Base-by-base conservation (phyloP, 257 asterid species). In the Solanum virginianum region DNA sequence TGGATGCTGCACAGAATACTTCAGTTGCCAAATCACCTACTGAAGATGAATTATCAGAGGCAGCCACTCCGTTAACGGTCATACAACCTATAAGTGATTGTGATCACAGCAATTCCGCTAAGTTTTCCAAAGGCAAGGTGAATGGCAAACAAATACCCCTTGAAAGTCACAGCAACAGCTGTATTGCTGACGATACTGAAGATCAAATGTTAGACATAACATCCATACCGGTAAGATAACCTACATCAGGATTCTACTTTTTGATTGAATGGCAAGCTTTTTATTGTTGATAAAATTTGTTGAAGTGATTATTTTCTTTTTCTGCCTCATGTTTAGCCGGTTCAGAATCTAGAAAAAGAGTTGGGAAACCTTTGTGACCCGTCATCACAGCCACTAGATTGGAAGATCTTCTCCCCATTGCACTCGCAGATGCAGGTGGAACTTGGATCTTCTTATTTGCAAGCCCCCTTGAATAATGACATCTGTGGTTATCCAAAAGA, bases 381-480 rank as follows among this genome's bases (percentile, higher is more conserved):
- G 13, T 54, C 3, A 79, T 88, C 77, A 14, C 92, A 88, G 83
- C 60, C 87, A 8, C 7, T 88, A 15, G 97, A 91, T 74, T 90
- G 92, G 90, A 91, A 92, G 81, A 84, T 92, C 20, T 92, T 93
- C 89, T 90, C 98, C 80, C 98, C 98, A 0, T 57, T 90, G 89
- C 94, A 91, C 75, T 89, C 95, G 7, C 98, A 93, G 88, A 89
- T 95, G 91, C 98, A 90, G 85, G 84, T 77, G 20, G 95, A 91
- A 89, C 87, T 92, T 81, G 99, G 94, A 80, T 88, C 93, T 65
- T 85, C 91, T 7, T 88, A 55, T 89, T 68, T 87, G 10, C 86
- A 85, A 75, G 83, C 66, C 86, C 55, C 84, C 83, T 83, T 89
- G 49, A 3, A 56, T 20, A 83, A 83, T 86, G 92, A 90, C 81